Evolutionary conservation across 2,329 filamentous ascomycete species (phyloP).

Genomic region (Metarhizium guizhouense): DNA sequence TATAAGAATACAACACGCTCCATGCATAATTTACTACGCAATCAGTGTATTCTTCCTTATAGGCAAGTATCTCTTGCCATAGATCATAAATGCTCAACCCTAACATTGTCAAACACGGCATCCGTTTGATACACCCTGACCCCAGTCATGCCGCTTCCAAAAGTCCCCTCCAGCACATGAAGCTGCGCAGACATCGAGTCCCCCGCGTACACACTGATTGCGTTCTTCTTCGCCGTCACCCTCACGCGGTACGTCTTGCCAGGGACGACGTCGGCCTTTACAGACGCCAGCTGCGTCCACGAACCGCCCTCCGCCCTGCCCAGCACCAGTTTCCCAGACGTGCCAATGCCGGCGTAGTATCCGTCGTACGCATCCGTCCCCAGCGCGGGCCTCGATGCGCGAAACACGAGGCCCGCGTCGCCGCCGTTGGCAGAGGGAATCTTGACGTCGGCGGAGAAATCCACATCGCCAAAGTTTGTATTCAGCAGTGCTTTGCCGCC

Average conservation of each 20-base stretch:
- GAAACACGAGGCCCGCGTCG: constrained; percentile 27
- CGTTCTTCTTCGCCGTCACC: constrained; percentile 7
- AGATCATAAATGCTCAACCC: constrained; percentile 3
- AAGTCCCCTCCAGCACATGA: constrained; percentile 7
- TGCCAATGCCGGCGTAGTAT: constrained; percentile 23
- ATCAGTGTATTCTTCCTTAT: no score
- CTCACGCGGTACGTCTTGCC: constrained; percentile 6
- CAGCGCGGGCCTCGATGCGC: constrained; percentile 14
- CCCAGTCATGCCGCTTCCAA: constrained; percentile 10
- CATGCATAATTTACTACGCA: no score
- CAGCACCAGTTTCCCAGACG: constrained; percentile 15
- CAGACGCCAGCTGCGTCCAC: constrained; percentile 7
- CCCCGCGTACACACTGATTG: constrained; percentile 9
- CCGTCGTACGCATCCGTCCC: constrained; percentile 11
- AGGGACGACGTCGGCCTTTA: constrained; percentile 4
- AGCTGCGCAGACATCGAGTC: constrained; percentile 7
- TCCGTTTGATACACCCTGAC: constrained; percentile 10
- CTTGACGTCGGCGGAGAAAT: constrained; percentile 21
- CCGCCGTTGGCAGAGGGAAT: constrained; percentile 6
- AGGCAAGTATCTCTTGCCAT: no score
- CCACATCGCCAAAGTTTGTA: constrained; percentile 26
- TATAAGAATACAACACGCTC: no score
- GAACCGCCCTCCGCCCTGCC: constrained; percentile 8
- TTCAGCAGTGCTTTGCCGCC: constrained; percentile 22
- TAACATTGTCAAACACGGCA: constrained; percentile 13